Evolutionary conservation across 1,284 basidiomycete species (phyloP), one percentile per base, ranked within the genome.

Genomic region (Ceratobasidium sp.): DNA sequence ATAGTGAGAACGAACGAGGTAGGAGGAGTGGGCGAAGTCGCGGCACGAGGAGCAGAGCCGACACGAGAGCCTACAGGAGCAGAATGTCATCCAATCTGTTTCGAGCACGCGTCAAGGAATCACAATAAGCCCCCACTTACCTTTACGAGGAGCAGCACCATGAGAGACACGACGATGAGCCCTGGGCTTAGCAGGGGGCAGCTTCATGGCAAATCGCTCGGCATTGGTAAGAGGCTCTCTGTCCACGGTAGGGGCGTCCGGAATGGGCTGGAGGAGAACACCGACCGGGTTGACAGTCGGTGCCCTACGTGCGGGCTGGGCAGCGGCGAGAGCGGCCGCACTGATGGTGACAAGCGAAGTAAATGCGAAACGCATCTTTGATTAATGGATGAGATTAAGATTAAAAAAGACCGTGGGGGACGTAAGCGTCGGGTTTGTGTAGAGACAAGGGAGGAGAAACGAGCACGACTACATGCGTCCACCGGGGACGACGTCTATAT

Each of bases 121-220:
- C n/a, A n/a, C n/a, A n/a, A n/a, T 41, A 19, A 36, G 24, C 47
- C 11, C 9, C 48, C 11, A 41, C 71, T 19, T 59, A 53, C 44
- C 57, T 45, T 17, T 24, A 51, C 41, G 72, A 19, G 59, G 64
- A 36, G 48, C 48, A 44, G 29, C 50, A 11, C 36, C 36, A 41
- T 50, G 50, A 22, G 24, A 36, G 7, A 24, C n/a, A 22, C 50
- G 47, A 27, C 47, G 62, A 50, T 50, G 51, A 47, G 51, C 41
- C 53, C 48, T 66, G 27, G 73, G 73, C 51, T 56, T 66, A 36
- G 60, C 63, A 19, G 73, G 73, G 22, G 63, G 41, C 9, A 75
- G 41, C 3, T 57, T 57, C 45, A 56, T 31, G 27, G 62, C 73
- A 50, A 75, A 67, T 14, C 73, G 73, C 47, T 75, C 67, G 53